Evolutionary conservation across 2,329 filamentous ascomycete species (phyloP), one percentile per base, ranked within the genome.

Genomic region (Trichoderma harzianum): DNA sequence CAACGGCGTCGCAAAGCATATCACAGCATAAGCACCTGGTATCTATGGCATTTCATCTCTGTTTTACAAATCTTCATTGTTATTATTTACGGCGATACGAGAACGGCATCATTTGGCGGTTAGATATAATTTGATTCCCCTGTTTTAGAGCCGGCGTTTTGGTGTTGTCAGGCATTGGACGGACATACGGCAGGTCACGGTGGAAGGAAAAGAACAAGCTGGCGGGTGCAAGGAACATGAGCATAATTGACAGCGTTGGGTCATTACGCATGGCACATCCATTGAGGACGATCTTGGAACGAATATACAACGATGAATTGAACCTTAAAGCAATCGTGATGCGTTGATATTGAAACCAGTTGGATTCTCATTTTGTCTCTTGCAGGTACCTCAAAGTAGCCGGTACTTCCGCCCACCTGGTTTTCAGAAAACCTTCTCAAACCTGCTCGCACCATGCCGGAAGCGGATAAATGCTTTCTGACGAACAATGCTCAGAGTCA

Each of bases 361-460:
- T 57, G 26, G 32, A 10, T 14, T 39, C 18, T 18, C 18, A 10
- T 21, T 14, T 18, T 43, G 57, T 63, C 68, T 21, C 58, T 32
- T 0, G 12, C 16, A 77, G 69, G 76, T 78, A 74, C 53, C 74
- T 72, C 47, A 76, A 60, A 66, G 82, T 83, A 84, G 74, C 71
- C 24, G 71, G 77, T 84, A 84, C 82, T 30, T 79, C 16, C 39
- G 21, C 39, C 58, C 43, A 16, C 18, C 8, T n/a, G 67, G 26
- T 24, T 70, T 65, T 77, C 76, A 74, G 76, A 78, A 86, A 86
- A 86, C 82, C 79, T 85, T 84, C 85, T 87, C 85, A 87, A 86
- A 86, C 73, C 75, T 80, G 81, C 85, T 85, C 85, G 71, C 75
- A 73, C 58, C 39, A 58, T 58, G 43, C 67, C 67, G 21, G 16